A percentile compares a stretch with the other conserved stretches of the same genome.
Conservation (phyloP, 2,329 filamentous ascomycete genomes). For the Exophiala mesophila region DNA sequence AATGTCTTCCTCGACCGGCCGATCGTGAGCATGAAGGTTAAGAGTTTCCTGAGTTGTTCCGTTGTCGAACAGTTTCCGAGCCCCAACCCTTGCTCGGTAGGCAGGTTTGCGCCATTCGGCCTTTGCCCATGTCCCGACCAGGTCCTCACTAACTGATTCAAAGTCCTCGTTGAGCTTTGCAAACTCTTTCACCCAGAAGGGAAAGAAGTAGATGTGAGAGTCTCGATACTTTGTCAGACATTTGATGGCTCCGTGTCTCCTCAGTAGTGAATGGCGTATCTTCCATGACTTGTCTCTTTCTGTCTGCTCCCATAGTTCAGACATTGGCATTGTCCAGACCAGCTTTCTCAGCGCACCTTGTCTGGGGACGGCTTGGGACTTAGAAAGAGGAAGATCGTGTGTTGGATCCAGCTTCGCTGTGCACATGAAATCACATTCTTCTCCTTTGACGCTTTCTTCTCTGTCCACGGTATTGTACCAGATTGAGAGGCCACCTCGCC, state of each 20-base stretch:
- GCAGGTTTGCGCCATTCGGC: slow-evolving; percentile 70
- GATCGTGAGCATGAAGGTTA: slow-evolving; percentile 33
- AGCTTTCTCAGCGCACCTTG: slow-evolving; percentile 48
- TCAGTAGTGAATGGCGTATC: slow-evolving; percentile 69
- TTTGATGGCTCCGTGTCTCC: slow-evolving; percentile 67
- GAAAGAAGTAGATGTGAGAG: slow-evolving; percentile 91
- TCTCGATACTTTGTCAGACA: slow-evolving; percentile 83
- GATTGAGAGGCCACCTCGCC: slow-evolving; percentile 76
- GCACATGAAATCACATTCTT: slow-evolving; percentile 88
- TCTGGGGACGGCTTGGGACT: slow-evolving; percentile 59
- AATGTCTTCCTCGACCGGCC: slow-evolving; percentile 49
- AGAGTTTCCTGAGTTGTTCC: not conserved
- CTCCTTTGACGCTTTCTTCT: slow-evolving; percentile 72
- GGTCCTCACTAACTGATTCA: slow-evolving; percentile 84
- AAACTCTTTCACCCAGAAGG: slow-evolving; percentile 84
- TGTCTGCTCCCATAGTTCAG: slow-evolving; percentile 77
- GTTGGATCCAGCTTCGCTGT: slow-evolving; percentile 61
- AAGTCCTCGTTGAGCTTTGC: slow-evolving; percentile 73
- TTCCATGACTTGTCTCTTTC: slow-evolving; percentile 63
- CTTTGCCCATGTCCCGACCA: slow-evolving; percentile 94
- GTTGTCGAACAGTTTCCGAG: slow-evolving; percentile 50
- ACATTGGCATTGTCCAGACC: slow-evolving; percentile 81
- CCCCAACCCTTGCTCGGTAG: slow-evolving; percentile 22
- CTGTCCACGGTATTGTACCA: slow-evolving; percentile 80
- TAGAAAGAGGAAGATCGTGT: slow-evolving; percentile 48